Base-by-base conservation (phyloP, 345 rosid species). In the Gossypium australe region DNA sequence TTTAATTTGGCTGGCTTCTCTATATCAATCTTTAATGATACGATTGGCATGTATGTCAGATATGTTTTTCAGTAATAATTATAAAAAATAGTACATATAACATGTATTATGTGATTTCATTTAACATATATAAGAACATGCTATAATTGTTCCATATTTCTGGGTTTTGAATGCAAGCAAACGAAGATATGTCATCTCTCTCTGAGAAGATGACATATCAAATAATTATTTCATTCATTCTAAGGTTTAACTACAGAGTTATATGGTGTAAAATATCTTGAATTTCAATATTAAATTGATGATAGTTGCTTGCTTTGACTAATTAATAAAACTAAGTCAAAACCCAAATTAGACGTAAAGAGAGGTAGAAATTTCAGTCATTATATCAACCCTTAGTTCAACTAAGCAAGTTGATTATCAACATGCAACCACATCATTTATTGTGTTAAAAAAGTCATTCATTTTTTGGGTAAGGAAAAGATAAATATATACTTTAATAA, bases 81-180 rank as follows among this genome's bases (percentile, higher is more conserved):
- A 34, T 34, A 34, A 34, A 5, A 38, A 44, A 9, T 3, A 9
- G 53, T 41, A 44, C 0, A 58, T 57, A 58, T 41, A 58, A 58
- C 51, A 58, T 72, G 66, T 17, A n/a, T 41, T 51, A 11, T 70
- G 73, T 70, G 73, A 70, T 55, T 70, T 34, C 73, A 70, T 70
- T 70, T 3, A 70, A 70, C 25, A 18, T 22, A 18, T 51, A n/a
- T 2, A 43, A 16, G 14, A 53, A 45, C 10, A 45, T 45, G 13
- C 13, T 45, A 45, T 8, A 45, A 2, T 11, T 45, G 11, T 45
- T 45, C 11, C 48, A 45, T 45, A 45, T 45, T 45, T 45, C 41
- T 34, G 3, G 49, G 49, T 45, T 45, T 45, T 45, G 49, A 45
- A 45, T 9, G 41, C 41, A 34, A 34, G 7, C 41, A 34, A 34